Conservation (phyloP, 805 yeast species). For the Danielia oregonensis region DNA sequence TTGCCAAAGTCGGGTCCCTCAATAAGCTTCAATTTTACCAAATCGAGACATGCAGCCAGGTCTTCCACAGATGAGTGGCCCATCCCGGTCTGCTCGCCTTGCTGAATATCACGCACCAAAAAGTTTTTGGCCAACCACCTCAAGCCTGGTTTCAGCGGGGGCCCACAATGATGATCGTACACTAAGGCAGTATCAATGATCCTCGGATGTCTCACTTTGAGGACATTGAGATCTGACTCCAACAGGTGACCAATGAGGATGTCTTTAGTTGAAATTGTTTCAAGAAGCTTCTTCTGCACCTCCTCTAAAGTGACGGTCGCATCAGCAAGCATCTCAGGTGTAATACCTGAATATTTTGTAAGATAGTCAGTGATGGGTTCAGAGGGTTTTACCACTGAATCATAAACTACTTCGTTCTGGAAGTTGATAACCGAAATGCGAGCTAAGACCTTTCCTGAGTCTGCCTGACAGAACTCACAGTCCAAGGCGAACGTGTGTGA, state of each 20-base stretch:
- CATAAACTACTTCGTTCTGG: slow-evolving; percentile 57
- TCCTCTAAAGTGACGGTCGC: slow-evolving; percentile 66
- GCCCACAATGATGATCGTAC: slow-evolving; percentile 79
- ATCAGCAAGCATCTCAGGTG: slow-evolving; percentile 56
- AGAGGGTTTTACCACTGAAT: slow-evolving; percentile 74
- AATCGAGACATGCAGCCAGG: slow-evolving; percentile 72
- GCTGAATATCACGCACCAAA: slow-evolving; percentile 61
- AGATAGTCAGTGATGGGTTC: slow-evolving; percentile 74
- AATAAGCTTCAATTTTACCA: slow-evolving; percentile 63
- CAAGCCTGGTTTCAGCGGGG: slow-evolving; percentile 75
- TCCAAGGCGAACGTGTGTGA: slow-evolving; percentile 76
- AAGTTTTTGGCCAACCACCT: slow-evolving; percentile 61
- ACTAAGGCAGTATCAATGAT: slow-evolving; percentile 79
- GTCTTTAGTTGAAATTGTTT: slow-evolving; percentile 52
- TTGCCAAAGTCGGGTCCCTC: slow-evolving; percentile 67
- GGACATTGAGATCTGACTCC: slow-evolving; percentile 72
- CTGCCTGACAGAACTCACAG: slow-evolving; percentile 87
- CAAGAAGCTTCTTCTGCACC: slow-evolving; percentile 55
- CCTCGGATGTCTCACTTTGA: slow-evolving; percentile 66
- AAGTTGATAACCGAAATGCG: slow-evolving; percentile 73
- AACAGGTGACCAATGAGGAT: slow-evolving; percentile 85
- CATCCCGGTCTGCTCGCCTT: slow-evolving; percentile 49
- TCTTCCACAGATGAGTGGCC: slow-evolving; percentile 87
- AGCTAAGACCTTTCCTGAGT: slow-evolving; percentile 62
- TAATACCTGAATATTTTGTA: slow-evolving; percentile 84